These are phyloP conservation scores for Auxenochlorella protothecoides DNA, from an alignment of 139 green algal species.

Conservation along the genomic window DNA sequence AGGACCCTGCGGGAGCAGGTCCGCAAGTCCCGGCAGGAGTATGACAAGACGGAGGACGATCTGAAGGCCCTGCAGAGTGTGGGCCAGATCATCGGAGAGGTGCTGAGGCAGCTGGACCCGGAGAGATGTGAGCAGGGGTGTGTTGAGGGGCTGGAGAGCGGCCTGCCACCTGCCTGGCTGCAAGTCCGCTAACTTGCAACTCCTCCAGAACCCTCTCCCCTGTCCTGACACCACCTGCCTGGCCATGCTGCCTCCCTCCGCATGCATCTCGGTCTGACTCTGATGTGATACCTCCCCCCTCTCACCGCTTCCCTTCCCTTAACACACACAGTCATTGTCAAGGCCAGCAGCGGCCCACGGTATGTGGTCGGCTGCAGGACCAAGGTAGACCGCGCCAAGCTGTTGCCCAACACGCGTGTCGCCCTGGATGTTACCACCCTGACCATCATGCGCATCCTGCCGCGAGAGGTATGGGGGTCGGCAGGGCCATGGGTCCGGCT, in stretches of 20 bases:
- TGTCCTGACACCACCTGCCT: no score
- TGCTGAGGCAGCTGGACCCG: constrained; percentile 93
- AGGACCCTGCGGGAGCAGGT: constrained; percentile 62
- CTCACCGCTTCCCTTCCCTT: neutral
- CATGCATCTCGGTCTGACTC: no score
- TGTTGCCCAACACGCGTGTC: constrained; percentile 84
- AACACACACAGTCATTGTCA: constrained; percentile 86
- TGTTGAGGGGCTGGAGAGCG: no score
- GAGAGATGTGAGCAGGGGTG: constrained; percentile 78
- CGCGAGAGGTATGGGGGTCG: constrained; percentile 71
- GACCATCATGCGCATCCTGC: constrained; percentile 96
- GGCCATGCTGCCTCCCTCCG: no score
- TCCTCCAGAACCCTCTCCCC: no score
- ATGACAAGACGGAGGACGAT: constrained; percentile 99
- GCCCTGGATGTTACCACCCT: constrained; percentile 98
- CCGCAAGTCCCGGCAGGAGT: constrained; percentile 77
- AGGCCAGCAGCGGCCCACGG: constrained; percentile 91
- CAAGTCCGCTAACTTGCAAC: no score
- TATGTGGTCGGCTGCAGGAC: constrained; percentile 95
- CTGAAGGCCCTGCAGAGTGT: constrained; percentile 97
- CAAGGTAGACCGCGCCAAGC: constrained; percentile 93
- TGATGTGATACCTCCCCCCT: neutral
- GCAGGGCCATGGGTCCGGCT: no score
- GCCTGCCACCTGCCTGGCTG: no score
- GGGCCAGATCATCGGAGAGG: constrained; percentile 98